A percentile compares a stretch with the other conserved stretches of the same genome.
Evolutionary conservation across 2,329 filamentous ascomycete genomes (phyloP).

Genomic region (Lachnellula arida): DNA sequence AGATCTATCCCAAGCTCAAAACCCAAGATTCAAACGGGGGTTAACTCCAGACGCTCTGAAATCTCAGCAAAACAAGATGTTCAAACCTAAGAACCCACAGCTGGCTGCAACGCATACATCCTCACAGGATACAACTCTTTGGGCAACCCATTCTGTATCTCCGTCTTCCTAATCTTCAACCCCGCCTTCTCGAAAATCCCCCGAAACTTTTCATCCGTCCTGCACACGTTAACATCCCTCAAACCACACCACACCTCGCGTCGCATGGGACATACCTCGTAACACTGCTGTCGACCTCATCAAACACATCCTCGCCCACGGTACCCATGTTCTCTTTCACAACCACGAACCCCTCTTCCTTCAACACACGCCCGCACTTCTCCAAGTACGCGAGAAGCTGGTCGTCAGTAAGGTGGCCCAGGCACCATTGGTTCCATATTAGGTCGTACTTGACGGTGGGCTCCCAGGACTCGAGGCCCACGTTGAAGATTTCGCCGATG

Average conservation of each 20-base stretch:
- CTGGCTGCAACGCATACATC: constrained; percentile 62
- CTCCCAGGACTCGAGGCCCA: constrained; percentile 71
- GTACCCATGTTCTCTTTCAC: constrained; percentile 75
- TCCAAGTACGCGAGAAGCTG: constrained; percentile 65
- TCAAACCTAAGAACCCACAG: not conserved
- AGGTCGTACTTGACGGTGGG: constrained; percentile 60
- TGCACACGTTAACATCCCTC: constrained; percentile 26
- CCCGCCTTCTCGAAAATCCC: constrained; percentile 65
- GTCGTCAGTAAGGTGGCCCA: constrained; percentile 72
- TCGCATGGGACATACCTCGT: constrained; percentile 47
- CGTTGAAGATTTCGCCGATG: constrained; percentile 59
- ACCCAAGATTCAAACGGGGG: not conserved
- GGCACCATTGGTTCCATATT: constrained; percentile 89
- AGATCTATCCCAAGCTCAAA: too few species aligned
- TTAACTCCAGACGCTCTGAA: not conserved
- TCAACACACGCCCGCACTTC: constrained; percentile 52
- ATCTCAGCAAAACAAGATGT: not conserved
- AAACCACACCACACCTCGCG: not conserved
- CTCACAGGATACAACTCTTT: constrained; percentile 64
- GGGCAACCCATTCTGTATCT: constrained; percentile 66
- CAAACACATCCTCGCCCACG: constrained; percentile 62
- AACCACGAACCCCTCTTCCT: constrained; percentile 55
- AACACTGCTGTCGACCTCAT: constrained; percentile 70
- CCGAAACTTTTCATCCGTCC: constrained; percentile 68
- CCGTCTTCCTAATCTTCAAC: constrained; percentile 62